Evolutionary conservation across 2,329 filamentous ascomycete genomes (phyloP).

Genomic region (Juglanconis juglandina): DNA sequence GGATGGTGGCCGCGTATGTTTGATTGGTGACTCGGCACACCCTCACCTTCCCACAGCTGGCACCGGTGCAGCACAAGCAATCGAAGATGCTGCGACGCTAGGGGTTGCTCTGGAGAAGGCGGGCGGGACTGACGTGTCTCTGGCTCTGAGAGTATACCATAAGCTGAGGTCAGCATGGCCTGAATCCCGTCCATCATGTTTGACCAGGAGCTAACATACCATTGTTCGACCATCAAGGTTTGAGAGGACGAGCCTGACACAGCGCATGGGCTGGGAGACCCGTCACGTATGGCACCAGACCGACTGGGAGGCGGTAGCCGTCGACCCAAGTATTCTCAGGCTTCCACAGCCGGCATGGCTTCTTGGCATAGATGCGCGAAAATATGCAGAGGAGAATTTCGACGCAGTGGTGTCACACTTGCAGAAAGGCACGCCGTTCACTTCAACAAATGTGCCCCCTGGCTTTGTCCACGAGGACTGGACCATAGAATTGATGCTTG

Average conservation of each 20-base stretch:
- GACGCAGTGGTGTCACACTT: neutral
- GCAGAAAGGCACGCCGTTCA: neutral
- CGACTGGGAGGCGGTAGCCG: neutral
- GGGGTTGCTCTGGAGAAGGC: neutral
- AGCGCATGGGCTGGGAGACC: constrained; percentile 2
- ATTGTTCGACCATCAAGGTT: neutral
- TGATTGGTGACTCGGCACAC: neutral
- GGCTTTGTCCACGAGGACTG: constrained; percentile 1
- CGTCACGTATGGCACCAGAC: constrained; percentile 2
- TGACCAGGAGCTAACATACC: neutral
- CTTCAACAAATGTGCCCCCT: neutral
- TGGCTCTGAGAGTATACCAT: neutral
- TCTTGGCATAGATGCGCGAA: neutral
- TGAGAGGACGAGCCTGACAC: neutral
- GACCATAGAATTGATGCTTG: constrained; percentile 3
- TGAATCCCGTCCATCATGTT: neutral
- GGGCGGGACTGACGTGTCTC: neutral
- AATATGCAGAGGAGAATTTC: neutral
- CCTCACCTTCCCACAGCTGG: constrained; percentile 1
- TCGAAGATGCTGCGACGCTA: constrained; percentile 1
- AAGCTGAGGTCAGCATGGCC: neutral
- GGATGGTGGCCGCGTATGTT: constrained; percentile 1
- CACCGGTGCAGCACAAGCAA: constrained; percentile 1
- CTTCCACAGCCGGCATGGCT: neutral
- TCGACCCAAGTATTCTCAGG: neutral